Conservation (phyloP, 2,329 filamentous ascomycete genomes). For the Fusarium avenaceum region DNA sequence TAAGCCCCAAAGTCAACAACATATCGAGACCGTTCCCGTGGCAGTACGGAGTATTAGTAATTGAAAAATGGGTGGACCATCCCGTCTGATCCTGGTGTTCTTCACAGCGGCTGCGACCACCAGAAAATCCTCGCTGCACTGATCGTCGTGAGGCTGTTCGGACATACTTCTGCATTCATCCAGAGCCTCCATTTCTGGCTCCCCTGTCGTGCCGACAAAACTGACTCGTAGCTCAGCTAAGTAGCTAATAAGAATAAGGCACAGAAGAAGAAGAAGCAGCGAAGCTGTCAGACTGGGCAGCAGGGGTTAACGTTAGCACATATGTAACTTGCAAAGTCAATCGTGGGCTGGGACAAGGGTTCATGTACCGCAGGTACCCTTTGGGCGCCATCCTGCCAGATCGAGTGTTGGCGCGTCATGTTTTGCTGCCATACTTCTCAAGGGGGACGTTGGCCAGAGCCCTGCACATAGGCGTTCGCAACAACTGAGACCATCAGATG, state of each 20-base stretch:
- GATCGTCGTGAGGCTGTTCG: conserved; percentile 42
- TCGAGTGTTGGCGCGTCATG: conserved; percentile 28
- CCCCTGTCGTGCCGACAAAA: conserved; percentile 36
- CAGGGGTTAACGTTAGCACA: conserved; percentile 9
- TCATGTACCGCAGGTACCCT: not conserved
- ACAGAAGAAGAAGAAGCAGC: conserved; percentile 9
- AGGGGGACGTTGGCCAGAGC: not conserved
- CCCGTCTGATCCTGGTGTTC: conserved; percentile 38
- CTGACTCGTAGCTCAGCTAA: conserved; percentile 41
- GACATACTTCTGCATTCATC: conserved; percentile 44
- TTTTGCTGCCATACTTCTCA: conserved; percentile 23
- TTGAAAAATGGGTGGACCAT: conserved; percentile 34
- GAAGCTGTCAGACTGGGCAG: conserved; percentile 21
- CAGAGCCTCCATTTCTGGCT: conserved; percentile 39
- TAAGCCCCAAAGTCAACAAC: not conserved
- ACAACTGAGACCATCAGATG: conserved; percentile 14
- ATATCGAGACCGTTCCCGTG: not conserved
- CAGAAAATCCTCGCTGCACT: conserved; percentile 35
- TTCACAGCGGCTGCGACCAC: conserved; percentile 36
- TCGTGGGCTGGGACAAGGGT: conserved; percentile 22
- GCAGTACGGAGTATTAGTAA: not conserved
- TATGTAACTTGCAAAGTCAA: conserved; percentile 11
- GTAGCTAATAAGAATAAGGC: conserved; percentile 1
- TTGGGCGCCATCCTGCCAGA: conserved; percentile 16
- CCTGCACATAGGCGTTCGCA: not conserved